Evolutionary conservation across 2,329 filamentous ascomycete genomes (phyloP).

Genomic region (Penicillium decumbens): DNA sequence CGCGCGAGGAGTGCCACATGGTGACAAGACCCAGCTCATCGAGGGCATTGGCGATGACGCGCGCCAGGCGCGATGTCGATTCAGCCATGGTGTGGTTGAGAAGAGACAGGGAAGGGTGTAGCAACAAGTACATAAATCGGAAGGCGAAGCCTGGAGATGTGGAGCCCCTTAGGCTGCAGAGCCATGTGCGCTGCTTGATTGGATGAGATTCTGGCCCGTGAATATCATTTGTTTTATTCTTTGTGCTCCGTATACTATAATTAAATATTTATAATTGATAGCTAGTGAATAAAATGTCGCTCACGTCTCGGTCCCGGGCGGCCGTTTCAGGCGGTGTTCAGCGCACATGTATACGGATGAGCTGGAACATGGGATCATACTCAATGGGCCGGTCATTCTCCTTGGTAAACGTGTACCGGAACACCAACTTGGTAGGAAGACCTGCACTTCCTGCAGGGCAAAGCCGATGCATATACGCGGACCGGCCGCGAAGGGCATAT

Average conservation of each 20-base stretch:
- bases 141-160: not conserved
- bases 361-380: constrained; percentile 30
- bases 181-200: too few relatives aligned
- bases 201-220: too few relatives aligned
- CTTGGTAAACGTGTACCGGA: constrained; percentile 53
- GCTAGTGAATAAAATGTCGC: too few relatives aligned
- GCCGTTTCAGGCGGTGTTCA: constrained; percentile 26
- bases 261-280: not conserved
- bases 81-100: constrained; percentile 3
- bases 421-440: constrained; percentile 55
- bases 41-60: constrained; percentile 14
- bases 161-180: not conserved
- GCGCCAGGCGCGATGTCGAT: constrained; percentile 2
- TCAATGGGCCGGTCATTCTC: constrained; percentile 50
- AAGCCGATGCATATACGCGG: constrained; percentile 59
- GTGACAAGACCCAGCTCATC: constrained; percentile 37
- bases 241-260: not conserved
- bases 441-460: constrained; percentile 57
- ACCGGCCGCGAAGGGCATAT: constrained; percentile 57
- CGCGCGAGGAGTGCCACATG: constrained; percentile 35
- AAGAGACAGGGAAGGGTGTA: not conserved
- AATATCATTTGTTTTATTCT: not conserved
- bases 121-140: not conserved
- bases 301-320: constrained; percentile 22
- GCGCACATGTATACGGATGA: too few relatives aligned